A percentile compares a stretch with the other conserved stretches of the same genome.
Conservation (phyloP, 768 basidiomycete genomes). For the Leccinum olivaceopallidum region DNA sequence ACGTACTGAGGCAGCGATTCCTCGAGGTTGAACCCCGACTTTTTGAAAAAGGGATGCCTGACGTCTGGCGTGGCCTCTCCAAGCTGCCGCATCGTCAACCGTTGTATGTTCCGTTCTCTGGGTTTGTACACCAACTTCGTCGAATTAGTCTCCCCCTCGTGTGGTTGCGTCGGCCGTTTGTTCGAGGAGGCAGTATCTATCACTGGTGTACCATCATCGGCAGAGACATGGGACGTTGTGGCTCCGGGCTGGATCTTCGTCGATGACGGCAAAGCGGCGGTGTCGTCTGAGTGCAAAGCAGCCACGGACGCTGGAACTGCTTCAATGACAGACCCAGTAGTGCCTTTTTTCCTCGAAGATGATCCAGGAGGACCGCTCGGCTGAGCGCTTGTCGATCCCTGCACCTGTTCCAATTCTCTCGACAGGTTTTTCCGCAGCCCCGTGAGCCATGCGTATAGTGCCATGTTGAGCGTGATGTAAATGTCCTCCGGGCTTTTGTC, state of each 20-base stretch:
- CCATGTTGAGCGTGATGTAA: conserved; percentile 82
- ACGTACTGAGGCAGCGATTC: conserved; percentile 83
- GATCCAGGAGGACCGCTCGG: conserved; percentile 34
- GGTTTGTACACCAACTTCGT: conserved; percentile 50
- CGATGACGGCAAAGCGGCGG: background rate
- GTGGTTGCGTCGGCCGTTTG: conserved; percentile 19
- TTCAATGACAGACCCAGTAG: conserved; percentile 12
- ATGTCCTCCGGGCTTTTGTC: conserved; percentile 68
- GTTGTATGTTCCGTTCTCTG: conserved; percentile 66
- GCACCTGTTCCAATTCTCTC: conserved; percentile 76
- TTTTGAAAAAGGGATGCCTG: conserved; percentile 86
- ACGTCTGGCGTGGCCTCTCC: conserved; percentile 90
- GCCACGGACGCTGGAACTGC: conserved; percentile 3
- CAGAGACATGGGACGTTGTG: background rate
- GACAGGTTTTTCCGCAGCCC: conserved; percentile 72
- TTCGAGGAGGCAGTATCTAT: background rate
- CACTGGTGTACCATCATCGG: conserved; percentile 10
- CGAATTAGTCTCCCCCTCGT: conserved; percentile 15
- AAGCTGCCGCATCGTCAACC: conserved; percentile 81
- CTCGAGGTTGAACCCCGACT: conserved; percentile 79
- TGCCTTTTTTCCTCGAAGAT: conserved; percentile 38
- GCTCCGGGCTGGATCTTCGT: conserved; percentile 13
- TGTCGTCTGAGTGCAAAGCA: conserved; percentile 12
- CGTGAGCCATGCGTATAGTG: conserved; percentile 81
- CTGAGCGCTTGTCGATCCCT: conserved; percentile 53